Base-by-base conservation (phyloP, 441 rosid species). In the Manihot esculenta region DNA sequence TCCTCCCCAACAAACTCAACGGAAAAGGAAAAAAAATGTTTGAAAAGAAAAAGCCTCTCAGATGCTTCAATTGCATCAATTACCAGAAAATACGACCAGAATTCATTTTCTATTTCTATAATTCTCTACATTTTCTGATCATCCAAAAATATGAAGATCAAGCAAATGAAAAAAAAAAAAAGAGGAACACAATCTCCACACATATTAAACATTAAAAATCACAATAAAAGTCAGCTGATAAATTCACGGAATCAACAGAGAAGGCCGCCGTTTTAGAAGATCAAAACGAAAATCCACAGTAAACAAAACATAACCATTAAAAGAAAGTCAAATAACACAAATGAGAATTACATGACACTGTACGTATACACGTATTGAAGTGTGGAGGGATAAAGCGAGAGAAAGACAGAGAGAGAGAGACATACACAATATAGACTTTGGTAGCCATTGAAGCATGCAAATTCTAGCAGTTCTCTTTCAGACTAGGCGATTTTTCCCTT, bases 391-490 rank as follows among this genome's bases (percentile, higher is more conserved):
- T 7, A 30, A 18, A 65, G 0, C 45, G 9, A 20, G 18, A 33
- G 38, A 33, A 7, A 33, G 60, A 69, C 0, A 80, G 18, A 68
- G 33, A 30, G 50, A 69, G 57, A 54, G 60, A 69, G 1, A 80
- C 89, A 23, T 90, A 90, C 96, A 88, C 94, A 72, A 90, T 88
- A 79, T 88, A 90, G 54, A 90, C 83, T 86, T 90, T 88, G 68
- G 84, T 80, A n/a, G 92, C 90, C 96, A 90, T 90, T 23, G 82
- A 70, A 72, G 56, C 53, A 15, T 41, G 49, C 44, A 17, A 68
- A 38, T 5, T 5, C 8, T 38, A 38, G 42, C 42, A 38, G 27
- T 24, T 6, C 42, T 20, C n/a, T 60, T 59, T 30, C 26, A 27
- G 55, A 50, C 9, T 18, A 23, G 23, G 55, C 7, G 20, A n/a